These are phyloP conservation scores for Sporothrix inflata DNA, from an alignment of 2,329 filamentous ascomycete genomes.

Conservation along the genomic window DNA sequence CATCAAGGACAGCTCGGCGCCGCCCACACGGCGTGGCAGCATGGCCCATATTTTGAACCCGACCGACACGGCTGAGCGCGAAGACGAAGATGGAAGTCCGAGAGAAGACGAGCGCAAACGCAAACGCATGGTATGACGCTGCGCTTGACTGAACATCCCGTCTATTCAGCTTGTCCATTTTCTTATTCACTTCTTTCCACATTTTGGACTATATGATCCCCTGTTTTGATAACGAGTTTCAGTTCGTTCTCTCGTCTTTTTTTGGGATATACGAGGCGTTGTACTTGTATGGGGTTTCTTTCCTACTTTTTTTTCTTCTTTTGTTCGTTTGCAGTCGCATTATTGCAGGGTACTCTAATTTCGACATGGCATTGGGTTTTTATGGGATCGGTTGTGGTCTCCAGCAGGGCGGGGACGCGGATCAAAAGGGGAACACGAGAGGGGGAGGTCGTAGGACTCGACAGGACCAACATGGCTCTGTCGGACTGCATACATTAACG, in stretches of 20 bases:
- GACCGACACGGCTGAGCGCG: slow-evolving; percentile 58
- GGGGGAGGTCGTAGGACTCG: neutral
- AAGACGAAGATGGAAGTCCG: slow-evolving; percentile 59
- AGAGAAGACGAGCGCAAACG: slow-evolving; percentile 64
- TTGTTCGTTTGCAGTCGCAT: neutral
- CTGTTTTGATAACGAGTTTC: slow-evolving; percentile 15
- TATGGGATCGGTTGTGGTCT: neutral
- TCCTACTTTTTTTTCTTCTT: neutral
- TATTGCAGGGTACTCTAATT: neutral
- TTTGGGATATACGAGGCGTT: slow-evolving; percentile 2
- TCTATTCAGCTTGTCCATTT: neutral
- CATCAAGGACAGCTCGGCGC: slow-evolving; percentile 59
- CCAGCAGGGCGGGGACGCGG: neutral
- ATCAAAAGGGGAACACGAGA: neutral
- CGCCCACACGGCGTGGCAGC: slow-evolving; percentile 60
- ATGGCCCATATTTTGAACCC: slow-evolving; percentile 68
- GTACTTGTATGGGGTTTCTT: neutral
- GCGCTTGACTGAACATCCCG: neutral
- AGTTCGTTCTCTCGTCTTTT: neutral
- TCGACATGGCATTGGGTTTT: neutral
- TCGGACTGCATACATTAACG: slow-evolving; percentile 8
- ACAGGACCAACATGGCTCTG: neutral
- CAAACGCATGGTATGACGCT: slow-evolving; percentile 56
- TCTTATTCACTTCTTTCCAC: neutral
- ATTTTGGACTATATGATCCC: neutral